Conservation (phyloP, 495 filamentous ascomycete species). For the Annulohypoxylon moriforme region DNA sequence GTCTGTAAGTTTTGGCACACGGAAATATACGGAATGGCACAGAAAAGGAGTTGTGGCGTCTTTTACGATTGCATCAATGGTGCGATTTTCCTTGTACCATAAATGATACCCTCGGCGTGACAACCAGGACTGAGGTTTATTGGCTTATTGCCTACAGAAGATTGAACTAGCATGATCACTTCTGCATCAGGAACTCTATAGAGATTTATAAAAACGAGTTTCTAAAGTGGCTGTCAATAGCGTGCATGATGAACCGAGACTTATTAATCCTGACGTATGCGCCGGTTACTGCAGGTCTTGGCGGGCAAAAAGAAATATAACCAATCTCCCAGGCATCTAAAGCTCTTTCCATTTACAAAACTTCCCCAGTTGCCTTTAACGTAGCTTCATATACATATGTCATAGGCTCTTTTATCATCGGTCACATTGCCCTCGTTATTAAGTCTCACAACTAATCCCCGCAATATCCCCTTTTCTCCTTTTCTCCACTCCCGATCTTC, state of each 20-base stretch:
- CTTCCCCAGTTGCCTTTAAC: background rate
- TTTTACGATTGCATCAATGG: constrained; percentile 14
- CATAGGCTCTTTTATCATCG: constrained; percentile 5
- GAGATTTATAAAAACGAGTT: background rate
- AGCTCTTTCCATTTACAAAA: background rate
- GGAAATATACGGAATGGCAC: background rate
- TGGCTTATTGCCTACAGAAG: background rate
- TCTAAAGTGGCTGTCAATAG: background rate
- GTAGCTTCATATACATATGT: background rate
- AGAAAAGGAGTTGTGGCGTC: constrained; percentile 39
- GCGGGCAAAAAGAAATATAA: background rate
- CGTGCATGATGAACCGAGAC: background rate
- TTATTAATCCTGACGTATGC: constrained; percentile 3
- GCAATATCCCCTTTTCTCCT: constrained; percentile 7
- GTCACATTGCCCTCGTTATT: background rate
- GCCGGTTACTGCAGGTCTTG: background rate
- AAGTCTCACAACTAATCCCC: constrained; percentile 4
- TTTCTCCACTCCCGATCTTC: background rate
- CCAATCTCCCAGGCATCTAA: background rate
- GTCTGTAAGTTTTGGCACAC: background rate
- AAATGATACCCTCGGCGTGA: constrained; percentile 45
- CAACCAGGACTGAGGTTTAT: constrained; percentile 34
- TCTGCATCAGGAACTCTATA: background rate
- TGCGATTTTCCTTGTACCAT: constrained; percentile 24
- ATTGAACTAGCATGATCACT: background rate